Evolutionary conservation across 441 rosid species (phyloP), one percentile per base, ranked within the genome.

Genomic region (Pelargonium australe): DNA sequence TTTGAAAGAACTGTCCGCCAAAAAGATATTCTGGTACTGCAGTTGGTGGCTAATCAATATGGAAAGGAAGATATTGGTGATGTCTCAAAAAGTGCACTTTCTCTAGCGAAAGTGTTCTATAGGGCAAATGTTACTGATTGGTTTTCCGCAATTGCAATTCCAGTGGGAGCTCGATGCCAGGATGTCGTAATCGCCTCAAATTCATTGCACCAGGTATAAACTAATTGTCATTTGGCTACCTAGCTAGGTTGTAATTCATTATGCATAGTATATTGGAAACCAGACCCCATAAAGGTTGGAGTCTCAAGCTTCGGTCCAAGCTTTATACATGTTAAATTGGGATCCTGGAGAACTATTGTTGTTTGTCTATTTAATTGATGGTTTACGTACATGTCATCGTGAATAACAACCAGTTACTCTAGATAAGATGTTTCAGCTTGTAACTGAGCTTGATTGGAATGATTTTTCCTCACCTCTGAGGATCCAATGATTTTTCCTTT

Each of bases 151-250:
- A 75, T 78, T 73, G 90, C 87, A 5, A 77, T 89, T 65, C 97
- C 97, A 23, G 70, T 89, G 51, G 98, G 97, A 40, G 95, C 97
- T 41, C 93, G 72, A 68, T 87, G 82, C 76, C 84, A 86, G 82
- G 95, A 94, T 75, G 55, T 94, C 49, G 84, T 76, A 69, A 68
- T 75, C 65, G 55, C 75, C 67, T 4, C 70, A 19, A 76, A 77
- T 60, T 79, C 80, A 77, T 81, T 71, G 67, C 73, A 76, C 70
- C 82, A 84, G 97, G 97, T 93, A 79, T 14, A 19, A 31, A 62
- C 65, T 65, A 7, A 37, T 70, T 53, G 9, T 74, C 1, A 66
- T 57, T 66, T 57, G 47, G 17, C 44, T 14, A 49, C 62, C 64
- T 68, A 11, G 11, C n/a, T n/a, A n/a, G n/a, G n/a, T n/a, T n/a